Base-by-base conservation (phyloP, 306 rosid species). In the Vigna trinervia region DNA sequence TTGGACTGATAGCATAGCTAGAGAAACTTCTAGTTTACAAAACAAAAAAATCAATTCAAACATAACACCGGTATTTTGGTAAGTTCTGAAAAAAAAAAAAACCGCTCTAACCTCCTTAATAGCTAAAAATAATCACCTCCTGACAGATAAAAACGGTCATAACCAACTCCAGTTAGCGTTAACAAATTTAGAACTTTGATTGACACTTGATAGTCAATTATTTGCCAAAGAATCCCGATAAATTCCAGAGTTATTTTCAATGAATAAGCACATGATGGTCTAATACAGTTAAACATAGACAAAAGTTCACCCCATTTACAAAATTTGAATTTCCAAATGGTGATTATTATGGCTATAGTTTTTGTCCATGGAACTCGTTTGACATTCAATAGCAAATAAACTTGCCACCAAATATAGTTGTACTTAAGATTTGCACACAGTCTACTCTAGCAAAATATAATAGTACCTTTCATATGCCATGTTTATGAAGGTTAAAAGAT, bases 11-110 rank as follows among this genome's bases (percentile, higher is more conserved):
- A 23, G 69, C 60, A 54, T 54, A 20, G 30, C 28, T 32, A 52
- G 7, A 53, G 45, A 39, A 46, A 47, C 20, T 56, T 72, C 4
- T 38, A 41, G 38, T 57, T 71, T 0, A 1, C 12, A 56, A 47
- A 28, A 41, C 43, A 30, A 51, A 12, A 12, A 52, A 38, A 28
- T 43, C 12, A 69, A 46, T 32, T 30, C 8, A 43, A 71, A 38
- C 20, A 66, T 39, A 12, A 46, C 52, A 82, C 1, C 14, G 45
- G 41, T 57, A 63, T n/a, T 45, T 60, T 30, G 38, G 12, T 36
- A 53, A 57, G 70, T 51, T 34, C 22, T 62, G 28, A 4, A 20
- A 62, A 74, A 58, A 82, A 69, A 61, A 74, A 58, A 82, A 70
- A 61, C 14, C 73, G 62, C 70, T 76, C 74, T 47, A 70, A 26